Base-by-base conservation (phyloP, 305 asterid species). In the Stenogyne calaminthoides region DNA sequence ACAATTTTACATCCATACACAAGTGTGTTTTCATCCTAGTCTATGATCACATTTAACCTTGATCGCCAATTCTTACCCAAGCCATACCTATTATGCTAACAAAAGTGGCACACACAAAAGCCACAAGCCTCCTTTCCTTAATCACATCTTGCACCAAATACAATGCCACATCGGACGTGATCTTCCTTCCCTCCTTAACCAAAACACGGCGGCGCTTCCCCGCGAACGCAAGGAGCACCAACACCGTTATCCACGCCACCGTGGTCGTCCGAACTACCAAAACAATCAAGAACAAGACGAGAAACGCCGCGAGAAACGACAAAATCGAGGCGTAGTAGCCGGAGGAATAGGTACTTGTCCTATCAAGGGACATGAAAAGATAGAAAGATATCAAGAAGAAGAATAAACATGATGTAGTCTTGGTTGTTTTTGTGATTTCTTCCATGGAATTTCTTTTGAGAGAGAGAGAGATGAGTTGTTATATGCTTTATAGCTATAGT, bases 171-270 rank as follows among this genome's bases (percentile, higher is more conserved):
- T 88, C 93, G 0, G 80, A 78, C 0, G 91, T 85, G 69, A 89
- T 91, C 80, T 76, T 77, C 63, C 81, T 77, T 7, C 97, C 90
- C 56, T 91, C 91, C 54, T 77, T 81, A 1, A 77, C 92, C 74
- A 91, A 80, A 37, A 85, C 86, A 8, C 89, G 84, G 0, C 94
- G 88, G 2, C 91, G 88, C 54, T 91, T 88, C 12, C 97, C 94
- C 1, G 82, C 90, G 5, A 91, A 89, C 9, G 92, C 91, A 20
- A 91, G 63, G 62, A 91, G 91, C 61, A 91, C 95, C 69, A 88
- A 37, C 78, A 89, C 87, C 3, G 96, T 91, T 44, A 91, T 91
- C 90, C 96, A 91, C 11, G 93, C 66, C 51, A 88, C 72, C 0
- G 86, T 56, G 67, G 96, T 89, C 5, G 97, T 89, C 1, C 91